Base-by-base conservation (phyloP, 1,284 basidiomycete species). In the Boletus smithii region DNA sequence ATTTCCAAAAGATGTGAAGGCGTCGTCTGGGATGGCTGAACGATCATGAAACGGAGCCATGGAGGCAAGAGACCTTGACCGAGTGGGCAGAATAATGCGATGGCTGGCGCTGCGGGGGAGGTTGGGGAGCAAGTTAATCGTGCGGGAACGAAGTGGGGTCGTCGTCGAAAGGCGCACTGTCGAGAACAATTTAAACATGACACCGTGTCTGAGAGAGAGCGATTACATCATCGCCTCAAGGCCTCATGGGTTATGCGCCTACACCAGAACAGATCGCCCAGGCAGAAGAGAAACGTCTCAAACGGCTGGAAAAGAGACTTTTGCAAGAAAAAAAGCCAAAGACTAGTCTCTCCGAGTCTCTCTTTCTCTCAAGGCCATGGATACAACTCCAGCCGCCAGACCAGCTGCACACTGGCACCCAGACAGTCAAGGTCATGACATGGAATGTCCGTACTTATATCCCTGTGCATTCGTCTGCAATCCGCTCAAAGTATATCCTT, bases 361-460 rank as follows among this genome's bases (percentile, higher is more conserved):
- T 53, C 27, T 76, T 83, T 30, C 49, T 78, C 10, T 44, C 69
- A 31, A 72, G 86, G 43, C 65, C 68, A 49, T 88, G 85, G 85
- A 55, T 81, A 35, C 54, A 69, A 7, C 58, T 78, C 24, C 17
- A 42, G 9, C 26, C 13, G 2, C 44, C 16, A 2, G 20, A 22
- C 26, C 48, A 49, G n/a, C 37, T 45, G 31, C 54, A 46, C 31
- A 10, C 8, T 8, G 7, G 8, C 3, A 33, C 56, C 16, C 61
- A 58, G 32, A 60, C 59, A 18, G 51, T 80, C 46, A 84, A 73
- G 60, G 62, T 91, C 46, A 73, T 88, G 71, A 83, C 83, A 11
- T 91, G 88, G 87, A 91, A 91, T 72, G 86, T 89, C 49, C 49
- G 85, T 81, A 30, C 22, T 36, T 20, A 27, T 24, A 51, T 57